phyloP scores from a whole-genome alignment of 306 rosid species.

The Boehmeria nivea region DNA sequence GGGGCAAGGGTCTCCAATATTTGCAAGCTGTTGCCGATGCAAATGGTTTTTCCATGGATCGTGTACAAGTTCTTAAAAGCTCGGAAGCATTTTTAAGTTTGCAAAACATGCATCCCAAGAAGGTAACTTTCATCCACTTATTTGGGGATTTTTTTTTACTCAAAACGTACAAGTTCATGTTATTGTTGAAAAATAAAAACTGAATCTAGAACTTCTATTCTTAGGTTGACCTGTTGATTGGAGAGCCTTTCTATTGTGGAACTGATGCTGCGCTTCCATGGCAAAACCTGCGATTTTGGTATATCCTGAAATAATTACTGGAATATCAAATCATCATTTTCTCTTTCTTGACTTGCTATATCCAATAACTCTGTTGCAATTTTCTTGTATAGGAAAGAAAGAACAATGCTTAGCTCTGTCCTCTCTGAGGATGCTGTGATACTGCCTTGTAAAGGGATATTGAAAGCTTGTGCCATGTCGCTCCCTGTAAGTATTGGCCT shows the following conservation, averaged over 20 bases:
- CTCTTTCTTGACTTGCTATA: no score
- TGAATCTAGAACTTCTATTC: conserved; percentile 13
- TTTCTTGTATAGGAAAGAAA: conserved; percentile 57
- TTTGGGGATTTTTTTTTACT: no score
- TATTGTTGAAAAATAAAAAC: no score
- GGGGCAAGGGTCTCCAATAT: conserved; percentile 54
- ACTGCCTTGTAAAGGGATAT: conserved; percentile 68
- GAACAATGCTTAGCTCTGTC: conserved; percentile 45
- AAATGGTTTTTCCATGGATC: conserved; percentile 53
- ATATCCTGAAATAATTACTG: no score
- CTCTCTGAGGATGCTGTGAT: conserved; percentile 65
- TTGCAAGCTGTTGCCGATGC: conserved; percentile 60
- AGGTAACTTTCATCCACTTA: conserved; percentile 53
- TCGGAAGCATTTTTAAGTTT: conserved; percentile 41
- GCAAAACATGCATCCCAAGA: conserved; percentile 48
- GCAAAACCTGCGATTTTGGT: conserved; percentile 92
- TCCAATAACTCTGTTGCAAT: no score
- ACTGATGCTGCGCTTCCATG: conserved; percentile 81
- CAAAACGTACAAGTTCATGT: no score
- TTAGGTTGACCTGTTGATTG: conserved; percentile 75
- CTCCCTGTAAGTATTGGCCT: conserved; percentile 60
- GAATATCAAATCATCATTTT: no score
- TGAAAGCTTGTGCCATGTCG: conserved; percentile 75
- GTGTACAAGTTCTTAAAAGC: conserved; percentile 53
- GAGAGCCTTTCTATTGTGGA: conserved; percentile 85